Percentiles rank a stretch among this genome's conserved stretches.
Evolutionary conservation across 2,329 filamentous ascomycete genomes (phyloP).

Genomic region (Colletotrichum cordylinicola): DNA sequence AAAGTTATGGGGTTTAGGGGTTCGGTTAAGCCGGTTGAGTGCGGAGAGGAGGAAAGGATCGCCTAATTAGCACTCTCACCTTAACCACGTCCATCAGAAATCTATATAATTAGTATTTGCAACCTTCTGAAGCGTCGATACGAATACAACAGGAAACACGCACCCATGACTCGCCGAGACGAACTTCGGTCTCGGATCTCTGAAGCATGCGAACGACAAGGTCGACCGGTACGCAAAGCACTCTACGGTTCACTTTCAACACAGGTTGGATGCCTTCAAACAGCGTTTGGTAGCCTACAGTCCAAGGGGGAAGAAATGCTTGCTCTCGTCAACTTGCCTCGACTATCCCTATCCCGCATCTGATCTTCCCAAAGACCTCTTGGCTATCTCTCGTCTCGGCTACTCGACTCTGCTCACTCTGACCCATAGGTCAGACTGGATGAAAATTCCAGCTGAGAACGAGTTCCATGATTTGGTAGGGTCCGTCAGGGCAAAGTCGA

Average conservation of each 20-base stretch:
- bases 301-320: background rate
- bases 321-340: background rate
- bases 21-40: background rate
- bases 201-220: background rate
- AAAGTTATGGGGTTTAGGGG: background rate
- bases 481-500: slow-evolving; percentile 36
- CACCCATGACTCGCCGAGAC: background rate
- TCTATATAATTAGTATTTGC: background rate
- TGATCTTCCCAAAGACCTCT: background rate
- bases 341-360: background rate
- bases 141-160: background rate
- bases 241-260: background rate
- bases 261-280: background rate
- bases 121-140: background rate
- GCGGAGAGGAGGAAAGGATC: background rate
- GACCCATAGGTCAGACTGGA: slow-evolving; percentile 35
- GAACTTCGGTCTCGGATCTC: background rate
- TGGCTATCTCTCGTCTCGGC: background rate
- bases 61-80: background rate
- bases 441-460: slow-evolving; percentile 37
- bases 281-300: background rate
- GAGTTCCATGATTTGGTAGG: slow-evolving; percentile 36
- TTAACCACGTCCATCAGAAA: background rate
- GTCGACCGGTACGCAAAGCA: background rate
- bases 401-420: slow-evolving; percentile 26